Base-by-base conservation (phyloP, 2,329 filamentous ascomycete species). In the Thelonectria blattea region DNA sequence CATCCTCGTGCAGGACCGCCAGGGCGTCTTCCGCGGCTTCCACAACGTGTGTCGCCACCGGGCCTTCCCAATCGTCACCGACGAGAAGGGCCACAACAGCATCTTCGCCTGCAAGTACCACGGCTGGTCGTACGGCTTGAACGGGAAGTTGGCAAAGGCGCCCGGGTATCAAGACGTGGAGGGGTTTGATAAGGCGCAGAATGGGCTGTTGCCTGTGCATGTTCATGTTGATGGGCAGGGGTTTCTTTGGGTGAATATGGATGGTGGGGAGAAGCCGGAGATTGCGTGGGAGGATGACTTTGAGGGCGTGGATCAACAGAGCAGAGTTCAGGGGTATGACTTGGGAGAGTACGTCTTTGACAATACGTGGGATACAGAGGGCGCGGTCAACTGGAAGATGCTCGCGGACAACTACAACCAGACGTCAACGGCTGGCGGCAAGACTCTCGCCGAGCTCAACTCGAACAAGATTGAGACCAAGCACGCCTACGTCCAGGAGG, bases 371-470 rank as follows among this genome's bases (percentile, higher is more conserved):
- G 79, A 85, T 65, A 81, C 85, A 79, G 80, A 84, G 50, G 81
- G 81, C 0, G 78, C 81, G 32, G 85, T 81, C 70, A 87, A 87
- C 75, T 87, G 85, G 85, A 87, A 87, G 75, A 81, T 83, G 22
- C 72, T 86, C 32, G 81, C 81, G 14, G 86, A 88, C 69, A 88
- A 88, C 75, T 89, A 87, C 77, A 89, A 89, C 70, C 85, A 86
- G 70, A 88, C 85, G 70, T 89, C 88, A 66, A 85, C 88, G 12
- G 9, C 32, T n/a, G n/a, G n/a, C 75, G 88, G 85, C 76, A 80
- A 81, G 52, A 76, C 78, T 43, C 78, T 88, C n/a, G 80, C 85
- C 46, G 83, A 88, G 60, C 79, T 88, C 41, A 79, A 81, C 59
- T 81, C 81, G 3, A 88, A 87, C 73, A 73, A 76, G 42, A 82